Percentiles rank a stretch among this genome's conserved stretches.
These are phyloP conservation scores for Mallotus repandus DNA, from an alignment of 441 rosid species.

Conservation along the genomic window DNA sequence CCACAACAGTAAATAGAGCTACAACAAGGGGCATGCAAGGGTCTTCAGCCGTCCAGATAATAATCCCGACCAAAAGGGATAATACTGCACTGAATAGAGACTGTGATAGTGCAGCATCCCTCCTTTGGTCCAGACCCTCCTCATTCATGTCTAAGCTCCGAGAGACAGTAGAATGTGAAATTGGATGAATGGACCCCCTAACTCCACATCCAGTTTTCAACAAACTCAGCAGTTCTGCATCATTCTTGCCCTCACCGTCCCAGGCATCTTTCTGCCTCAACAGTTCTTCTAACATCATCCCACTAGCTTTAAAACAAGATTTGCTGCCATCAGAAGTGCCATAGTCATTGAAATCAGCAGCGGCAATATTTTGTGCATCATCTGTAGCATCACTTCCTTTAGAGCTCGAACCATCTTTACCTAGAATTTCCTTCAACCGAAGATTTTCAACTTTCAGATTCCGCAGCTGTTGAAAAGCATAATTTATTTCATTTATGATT, in stretches of 20 bases:
- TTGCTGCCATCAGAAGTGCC: conserved; percentile 18
- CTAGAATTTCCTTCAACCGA: conserved; percentile 38
- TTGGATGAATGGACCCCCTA: conserved; percentile 25
- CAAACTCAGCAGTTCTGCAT: conserved; percentile 21
- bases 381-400: conserved; percentile 24
- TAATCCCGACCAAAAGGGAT: conserved; percentile 62
- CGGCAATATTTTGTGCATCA: conserved; percentile 18
- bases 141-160: conserved; percentile 23
- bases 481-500: neutral
- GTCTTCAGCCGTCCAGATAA: conserved; percentile 60
- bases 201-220: conserved; percentile 9
- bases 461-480: conserved; percentile 39
- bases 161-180: conserved; percentile 24
- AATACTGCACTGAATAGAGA: conserved; percentile 58
- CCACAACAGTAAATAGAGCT: conserved; percentile 70
- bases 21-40: conserved; percentile 76
- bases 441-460: conserved; percentile 56
- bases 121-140: conserved; percentile 32
- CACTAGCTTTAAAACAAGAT: conserved; percentile 25
- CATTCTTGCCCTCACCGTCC: conserved; percentile 25
- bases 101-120: conserved; percentile 51
- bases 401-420: conserved; percentile 32
- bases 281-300: conserved; percentile 23
- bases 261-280: conserved; percentile 23
- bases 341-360: conserved; percentile 28